Conservation (phyloP, 768 basidiomycete species). For the Mycena rosella region DNA sequence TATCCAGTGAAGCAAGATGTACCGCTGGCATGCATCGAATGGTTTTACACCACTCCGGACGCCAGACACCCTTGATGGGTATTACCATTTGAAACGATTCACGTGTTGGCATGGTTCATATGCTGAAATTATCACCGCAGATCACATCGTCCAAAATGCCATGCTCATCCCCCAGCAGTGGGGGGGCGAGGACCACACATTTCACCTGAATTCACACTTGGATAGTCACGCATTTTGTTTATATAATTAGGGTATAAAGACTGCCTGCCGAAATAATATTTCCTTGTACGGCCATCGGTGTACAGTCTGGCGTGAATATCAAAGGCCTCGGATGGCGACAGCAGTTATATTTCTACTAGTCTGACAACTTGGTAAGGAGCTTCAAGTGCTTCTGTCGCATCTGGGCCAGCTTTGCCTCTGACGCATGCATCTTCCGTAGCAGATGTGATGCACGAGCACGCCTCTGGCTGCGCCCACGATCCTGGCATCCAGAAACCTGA, state of each 20-base stretch:
- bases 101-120: conserved; percentile 26
- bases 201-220: conserved; percentile 37
- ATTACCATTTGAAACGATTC: conserved; percentile 25
- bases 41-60: conserved; percentile 39
- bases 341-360: too few relatives aligned
- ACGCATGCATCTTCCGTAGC: too few relatives aligned
- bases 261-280: neutral
- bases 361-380: too few relatives aligned
- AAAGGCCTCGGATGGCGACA: too few relatives aligned
- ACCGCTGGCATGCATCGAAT: conserved; percentile 44
- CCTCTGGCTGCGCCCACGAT: too few relatives aligned
- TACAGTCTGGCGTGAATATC: too few relatives aligned
- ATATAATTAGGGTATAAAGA: neutral
- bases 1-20: conserved; percentile 22
- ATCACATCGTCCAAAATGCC: conserved; percentile 29
- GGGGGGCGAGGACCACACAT: conserved; percentile 11
- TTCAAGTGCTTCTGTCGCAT: too few relatives aligned
- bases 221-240: conserved; percentile 37
- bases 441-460: too few relatives aligned
- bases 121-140: conserved; percentile 37
- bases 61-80: conserved; percentile 31
- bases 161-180: conserved; percentile 28
- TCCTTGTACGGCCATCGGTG: too few relatives aligned
- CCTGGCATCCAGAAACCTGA: too few relatives aligned
- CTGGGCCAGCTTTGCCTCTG: too few relatives aligned